Conservation (phyloP, 495 filamentous ascomycete genomes). For the Annulohypoxylon bovei region DNA sequence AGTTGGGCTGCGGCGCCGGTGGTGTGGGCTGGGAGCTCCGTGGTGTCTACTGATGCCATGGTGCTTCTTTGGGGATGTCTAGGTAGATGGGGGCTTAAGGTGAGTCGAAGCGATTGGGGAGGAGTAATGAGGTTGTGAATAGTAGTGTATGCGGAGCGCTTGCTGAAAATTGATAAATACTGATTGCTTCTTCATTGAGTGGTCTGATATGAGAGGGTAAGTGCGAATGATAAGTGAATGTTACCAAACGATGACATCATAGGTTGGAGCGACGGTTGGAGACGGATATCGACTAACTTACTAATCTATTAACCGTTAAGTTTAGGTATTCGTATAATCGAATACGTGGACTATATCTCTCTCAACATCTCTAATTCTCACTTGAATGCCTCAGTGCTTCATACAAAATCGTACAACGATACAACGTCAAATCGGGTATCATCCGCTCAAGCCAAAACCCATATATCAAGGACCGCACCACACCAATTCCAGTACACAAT, state of each 20-base stretch:
- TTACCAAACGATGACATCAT: slow-evolving; percentile 22
- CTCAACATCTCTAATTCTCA: too few species aligned
- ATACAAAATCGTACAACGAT: too few species aligned
- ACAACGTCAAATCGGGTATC: slow-evolving; percentile 5
- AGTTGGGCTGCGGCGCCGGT: slow-evolving; percentile 51
- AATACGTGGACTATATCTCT: not conserved
- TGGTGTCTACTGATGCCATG: slow-evolving; percentile 49
- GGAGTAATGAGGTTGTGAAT: not conserved
- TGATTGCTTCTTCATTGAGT: not conserved
- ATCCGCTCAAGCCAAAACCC: not conserved
- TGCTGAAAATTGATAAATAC: not conserved
- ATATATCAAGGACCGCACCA: not conserved
- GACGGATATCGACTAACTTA: not conserved
- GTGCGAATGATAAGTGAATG: not conserved
- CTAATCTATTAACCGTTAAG: not conserved
- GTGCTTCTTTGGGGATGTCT: not conserved
- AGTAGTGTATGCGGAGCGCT: not conserved
- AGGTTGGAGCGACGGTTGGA: slow-evolving; percentile 10
- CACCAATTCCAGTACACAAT: not conserved
- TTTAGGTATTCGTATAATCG: not conserved
- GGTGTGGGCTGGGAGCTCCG: slow-evolving; percentile 34
- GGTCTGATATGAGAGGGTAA: not conserved
- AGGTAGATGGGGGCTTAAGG: not conserved
- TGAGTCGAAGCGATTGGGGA: not conserved
- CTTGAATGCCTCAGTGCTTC: too few species aligned